Percentiles rank a stretch among this genome's conserved stretches.
These are phyloP conservation scores for Rubroboletus pulcherrimus DNA, from an alignment of 768 basidiomycete genomes.

Conservation along the genomic window DNA sequence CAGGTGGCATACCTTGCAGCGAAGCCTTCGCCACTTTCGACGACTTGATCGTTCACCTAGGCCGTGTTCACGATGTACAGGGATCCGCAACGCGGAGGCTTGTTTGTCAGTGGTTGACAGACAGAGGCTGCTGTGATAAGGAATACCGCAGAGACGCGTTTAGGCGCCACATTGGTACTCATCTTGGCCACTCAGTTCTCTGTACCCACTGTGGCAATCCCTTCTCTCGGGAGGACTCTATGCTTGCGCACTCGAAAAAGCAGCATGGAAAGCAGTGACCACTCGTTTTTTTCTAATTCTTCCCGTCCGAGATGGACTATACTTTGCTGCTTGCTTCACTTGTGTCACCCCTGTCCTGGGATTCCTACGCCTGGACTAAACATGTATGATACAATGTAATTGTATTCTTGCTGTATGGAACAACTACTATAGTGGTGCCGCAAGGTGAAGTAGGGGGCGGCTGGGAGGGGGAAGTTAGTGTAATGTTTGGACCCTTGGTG, in stretches of 20 bases:
- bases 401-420: background rate
- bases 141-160: background rate
- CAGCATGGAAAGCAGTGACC: background rate
- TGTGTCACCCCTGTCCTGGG: background rate
- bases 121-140: background rate
- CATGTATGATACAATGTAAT: background rate
- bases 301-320: no score
- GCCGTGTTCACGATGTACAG: background rate
- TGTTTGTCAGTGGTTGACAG: background rate
- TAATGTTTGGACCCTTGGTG: no score
- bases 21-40: background rate
- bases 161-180: constrained; percentile 6
- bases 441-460: background rate
- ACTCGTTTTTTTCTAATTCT: background rate
- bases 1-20: background rate
- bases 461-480: no score
- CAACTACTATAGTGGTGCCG: background rate
- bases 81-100: background rate
- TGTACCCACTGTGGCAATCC: background rate
- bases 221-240: constrained; percentile 4
- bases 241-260: constrained; percentile 4
- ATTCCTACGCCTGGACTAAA: background rate
- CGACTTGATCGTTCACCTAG: constrained; percentile 2
- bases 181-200: background rate
- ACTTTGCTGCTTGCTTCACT: background rate